Conservation (phyloP, 495 filamentous ascomycete species). For the Xylaria bambusicola region DNA sequence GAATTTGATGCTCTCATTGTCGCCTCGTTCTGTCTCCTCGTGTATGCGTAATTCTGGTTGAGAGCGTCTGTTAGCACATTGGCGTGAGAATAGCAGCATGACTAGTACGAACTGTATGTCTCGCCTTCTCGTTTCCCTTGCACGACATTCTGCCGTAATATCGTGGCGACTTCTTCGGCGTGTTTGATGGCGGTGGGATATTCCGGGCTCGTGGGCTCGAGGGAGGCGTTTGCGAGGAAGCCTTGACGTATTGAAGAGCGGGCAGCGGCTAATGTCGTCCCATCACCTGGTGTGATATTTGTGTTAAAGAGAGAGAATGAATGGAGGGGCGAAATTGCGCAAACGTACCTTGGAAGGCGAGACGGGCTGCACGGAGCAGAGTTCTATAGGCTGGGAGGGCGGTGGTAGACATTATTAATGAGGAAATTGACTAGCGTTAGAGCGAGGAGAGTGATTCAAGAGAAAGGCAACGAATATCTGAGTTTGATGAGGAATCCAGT, state of each 20-base stretch:
- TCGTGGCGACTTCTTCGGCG: conserved; percentile 78
- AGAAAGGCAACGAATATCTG: neutral
- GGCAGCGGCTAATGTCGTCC: conserved; percentile 66
- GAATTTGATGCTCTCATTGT: conserved; percentile 84
- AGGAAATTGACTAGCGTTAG: neutral
- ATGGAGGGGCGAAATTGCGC: no score
- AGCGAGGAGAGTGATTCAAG: neutral
- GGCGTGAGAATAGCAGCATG: neutral
- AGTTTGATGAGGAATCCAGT: no score
- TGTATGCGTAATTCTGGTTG: conserved; percentile 78
- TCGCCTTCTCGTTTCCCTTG: conserved; percentile 70
- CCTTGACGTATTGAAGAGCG: conserved; percentile 64
- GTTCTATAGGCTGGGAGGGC: conserved; percentile 80
- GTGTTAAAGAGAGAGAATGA: no score
- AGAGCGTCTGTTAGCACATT: conserved; percentile 15
- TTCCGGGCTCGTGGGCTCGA: conserved; percentile 56
- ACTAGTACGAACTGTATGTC: conserved; percentile 62
- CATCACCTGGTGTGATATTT: conserved; percentile 59
- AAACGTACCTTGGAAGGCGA: conserved; percentile 77
- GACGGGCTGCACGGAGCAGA: conserved; percentile 75
- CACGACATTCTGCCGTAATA: conserved; percentile 83
- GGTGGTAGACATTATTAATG: conserved; percentile 41
- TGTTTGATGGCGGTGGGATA: conserved; percentile 61
- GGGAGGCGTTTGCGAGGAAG: conserved; percentile 66
- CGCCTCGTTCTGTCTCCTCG: conserved; percentile 83